Base-by-base conservation (phyloP, 495 filamentous ascomycete species). In the Baudoinia panamericana region DNA sequence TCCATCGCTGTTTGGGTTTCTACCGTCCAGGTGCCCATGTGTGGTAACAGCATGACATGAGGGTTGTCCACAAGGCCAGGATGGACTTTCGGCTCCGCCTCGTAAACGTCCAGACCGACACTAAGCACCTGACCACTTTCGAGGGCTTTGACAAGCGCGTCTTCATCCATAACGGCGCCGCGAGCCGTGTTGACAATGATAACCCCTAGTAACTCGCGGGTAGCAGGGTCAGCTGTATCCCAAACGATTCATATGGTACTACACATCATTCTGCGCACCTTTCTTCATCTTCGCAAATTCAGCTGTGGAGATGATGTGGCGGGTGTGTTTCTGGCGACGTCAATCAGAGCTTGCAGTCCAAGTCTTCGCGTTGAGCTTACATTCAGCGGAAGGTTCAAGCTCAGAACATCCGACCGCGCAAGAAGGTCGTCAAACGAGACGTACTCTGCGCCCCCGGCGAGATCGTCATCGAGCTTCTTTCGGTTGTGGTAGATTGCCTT, bases 331-430 rank as follows among this genome's bases (percentile, higher is more conserved):
- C 76, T 81, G 35, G 19, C 9, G 9, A 23, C 19, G 47, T 10
- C n/a, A n/a, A n/a, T n/a, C 44, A 39, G 16, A 45, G 16, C 35
- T 16, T 11, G 29, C 24, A 17, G n/a, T 25, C 5, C 26, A 35
- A 35, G 21, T 33, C 24, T 30, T 28, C n/a, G 15, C 11, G 9
- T 19, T 35, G 34, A 33, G 65, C 70, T 63, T 50, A 82, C 78
- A 60, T 84, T 84, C 55, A 84, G 61, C 10, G 80, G 80, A 48
- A 84, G 55, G 55, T 85, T 84, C 65, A 87, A 56, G 56, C 78
- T 82, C 32, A 87, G 56, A 23, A 86, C 78, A 61, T 87, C 82
- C 55, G 75, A 79, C 39, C 55, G 67, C 17, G 52, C 54, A 38
- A 86, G 58, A 44, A 86, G 54, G 41, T 76, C 71, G 29, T 84